Conservation (phyloP, 345 rosid species). For the Heritiera littoralis region DNA sequence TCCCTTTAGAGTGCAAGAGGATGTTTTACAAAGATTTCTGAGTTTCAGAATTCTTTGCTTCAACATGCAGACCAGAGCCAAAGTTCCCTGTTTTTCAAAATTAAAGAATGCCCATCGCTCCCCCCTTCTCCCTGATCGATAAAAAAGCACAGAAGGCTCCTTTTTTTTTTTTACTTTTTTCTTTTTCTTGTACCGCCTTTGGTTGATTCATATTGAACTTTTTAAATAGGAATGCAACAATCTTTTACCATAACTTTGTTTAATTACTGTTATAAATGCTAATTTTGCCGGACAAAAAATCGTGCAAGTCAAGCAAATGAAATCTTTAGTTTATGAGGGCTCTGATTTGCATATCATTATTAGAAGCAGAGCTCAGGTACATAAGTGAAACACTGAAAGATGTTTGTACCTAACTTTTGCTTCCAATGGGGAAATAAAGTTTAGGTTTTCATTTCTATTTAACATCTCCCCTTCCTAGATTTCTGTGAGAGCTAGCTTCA, state of each 20-base stretch:
- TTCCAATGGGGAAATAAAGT: neutral
- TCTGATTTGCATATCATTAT: neutral
- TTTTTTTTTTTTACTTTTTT: too few species aligned
- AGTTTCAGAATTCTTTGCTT: neutral
- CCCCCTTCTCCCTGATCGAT: neutral
- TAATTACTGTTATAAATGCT: neutral
- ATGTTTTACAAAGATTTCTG: neutral
- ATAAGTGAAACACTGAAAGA: conserved; percentile 7
- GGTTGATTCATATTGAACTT: neutral
- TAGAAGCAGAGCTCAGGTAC: neutral
- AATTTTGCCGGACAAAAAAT: neutral
- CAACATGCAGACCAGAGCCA: neutral
- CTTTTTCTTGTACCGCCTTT: too few species aligned
- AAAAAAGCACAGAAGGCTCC: too few species aligned
- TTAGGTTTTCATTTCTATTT: conserved; percentile 1
- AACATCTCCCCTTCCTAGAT: neutral
- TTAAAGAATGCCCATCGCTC: neutral
- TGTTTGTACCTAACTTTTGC: neutral
- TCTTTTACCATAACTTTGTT: neutral
- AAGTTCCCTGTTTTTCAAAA: neutral
- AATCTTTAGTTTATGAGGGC: neutral
- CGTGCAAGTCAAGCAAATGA: neutral
- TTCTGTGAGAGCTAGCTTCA: neutral
- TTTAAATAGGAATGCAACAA: neutral
- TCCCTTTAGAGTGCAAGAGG: neutral